Conservation (phyloP, 495 filamentous ascomycete genomes). For the Cudoniella acicularis region DNA sequence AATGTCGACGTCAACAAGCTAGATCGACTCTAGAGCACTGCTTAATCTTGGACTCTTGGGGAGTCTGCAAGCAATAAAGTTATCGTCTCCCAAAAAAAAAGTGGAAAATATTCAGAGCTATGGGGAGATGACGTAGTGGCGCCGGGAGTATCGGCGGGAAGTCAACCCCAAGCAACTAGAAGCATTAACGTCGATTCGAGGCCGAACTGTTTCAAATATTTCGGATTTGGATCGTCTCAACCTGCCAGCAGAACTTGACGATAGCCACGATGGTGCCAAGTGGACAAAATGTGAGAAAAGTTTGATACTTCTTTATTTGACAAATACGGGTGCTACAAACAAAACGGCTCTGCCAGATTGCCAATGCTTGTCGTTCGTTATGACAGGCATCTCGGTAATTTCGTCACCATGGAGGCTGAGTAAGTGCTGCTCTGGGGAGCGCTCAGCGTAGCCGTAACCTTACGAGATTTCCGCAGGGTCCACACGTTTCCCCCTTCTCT, state of each 20-base stretch:
- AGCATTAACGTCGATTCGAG: neutral
- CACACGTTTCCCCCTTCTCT: too few relatives aligned
- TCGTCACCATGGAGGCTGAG: neutral
- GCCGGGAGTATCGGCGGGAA: neutral
- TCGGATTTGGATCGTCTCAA: neutral
- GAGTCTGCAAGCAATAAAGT: neutral
- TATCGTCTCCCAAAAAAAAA: neutral
- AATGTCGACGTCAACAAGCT: constrained; percentile 5
- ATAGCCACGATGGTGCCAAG: neutral
- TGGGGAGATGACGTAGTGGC: constrained; percentile 3
- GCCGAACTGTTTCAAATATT: neutral
- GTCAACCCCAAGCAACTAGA: neutral
- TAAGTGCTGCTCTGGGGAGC: neutral
- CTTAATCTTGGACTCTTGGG: neutral
- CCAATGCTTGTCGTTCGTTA: neutral
- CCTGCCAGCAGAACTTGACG: neutral
- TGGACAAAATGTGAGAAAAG: neutral
- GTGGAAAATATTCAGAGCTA: neutral
- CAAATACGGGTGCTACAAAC: too few relatives aligned
- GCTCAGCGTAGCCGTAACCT: neutral
- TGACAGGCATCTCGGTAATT: neutral
- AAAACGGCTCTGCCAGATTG: neutral
- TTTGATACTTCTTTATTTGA: neutral
- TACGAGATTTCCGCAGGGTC: neutral
- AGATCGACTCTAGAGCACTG: neutral